These are phyloP conservation scores for Akanthomyces muscarius DNA, from an alignment of 2,329 filamentous ascomycete genomes.

Conservation along the genomic window DNA sequence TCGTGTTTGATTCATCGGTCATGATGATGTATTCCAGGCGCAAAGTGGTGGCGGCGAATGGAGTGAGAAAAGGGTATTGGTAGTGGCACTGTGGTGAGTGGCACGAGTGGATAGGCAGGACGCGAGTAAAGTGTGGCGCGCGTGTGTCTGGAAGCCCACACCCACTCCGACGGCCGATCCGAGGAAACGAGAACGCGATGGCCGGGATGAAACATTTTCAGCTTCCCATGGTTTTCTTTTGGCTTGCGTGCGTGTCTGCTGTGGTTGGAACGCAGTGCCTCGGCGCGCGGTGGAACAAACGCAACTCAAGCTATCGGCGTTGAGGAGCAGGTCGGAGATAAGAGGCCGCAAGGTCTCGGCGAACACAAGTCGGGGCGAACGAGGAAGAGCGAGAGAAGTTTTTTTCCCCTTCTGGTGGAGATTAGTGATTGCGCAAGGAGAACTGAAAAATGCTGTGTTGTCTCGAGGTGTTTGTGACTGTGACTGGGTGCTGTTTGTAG, in stretches of 20 bases:
- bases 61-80: neutral
- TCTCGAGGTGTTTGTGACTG: neutral
- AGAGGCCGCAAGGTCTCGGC: too few relatives aligned
- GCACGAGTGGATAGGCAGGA: too few relatives aligned
- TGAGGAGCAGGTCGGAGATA: too few relatives aligned
- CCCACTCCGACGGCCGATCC: neutral
- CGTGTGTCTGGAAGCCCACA: neutral
- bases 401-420: too few relatives aligned
- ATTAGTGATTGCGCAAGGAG: neutral
- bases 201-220: slow-evolving; percentile 7
- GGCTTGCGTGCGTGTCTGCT: neutral
- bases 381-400: too few relatives aligned
- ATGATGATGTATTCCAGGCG: neutral
- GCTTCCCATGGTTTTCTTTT: neutral
- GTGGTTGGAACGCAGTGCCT: neutral
- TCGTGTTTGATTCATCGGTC: neutral
- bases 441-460: neutral
- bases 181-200: neutral
- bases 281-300: neutral
- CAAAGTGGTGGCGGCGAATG: neutral
- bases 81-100: too few relatives aligned
- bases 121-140: too few relatives aligned
- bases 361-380: too few relatives aligned
- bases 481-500: neutral
- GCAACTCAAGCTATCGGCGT: too few relatives aligned